These are phyloP conservation scores for Helenozyma baotianmanensis DNA, from an alignment of 805 yeast genomes.

Conservation along the genomic window DNA sequence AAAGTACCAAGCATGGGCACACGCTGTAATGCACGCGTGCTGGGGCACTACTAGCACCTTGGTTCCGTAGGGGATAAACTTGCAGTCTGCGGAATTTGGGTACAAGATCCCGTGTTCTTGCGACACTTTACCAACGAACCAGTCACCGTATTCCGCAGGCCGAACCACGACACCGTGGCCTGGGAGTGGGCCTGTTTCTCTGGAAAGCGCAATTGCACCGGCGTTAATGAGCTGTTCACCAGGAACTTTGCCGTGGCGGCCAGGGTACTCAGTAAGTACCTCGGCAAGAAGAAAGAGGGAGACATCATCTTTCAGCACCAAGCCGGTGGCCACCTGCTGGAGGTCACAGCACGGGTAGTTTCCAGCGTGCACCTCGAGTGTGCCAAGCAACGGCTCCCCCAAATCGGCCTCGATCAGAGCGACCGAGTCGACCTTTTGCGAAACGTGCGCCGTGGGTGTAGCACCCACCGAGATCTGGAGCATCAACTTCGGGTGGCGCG, in stretches of 20 bases:
- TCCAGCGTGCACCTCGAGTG: constrained; percentile 75
- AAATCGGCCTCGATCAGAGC: constrained; percentile 17
- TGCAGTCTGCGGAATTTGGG: constrained; percentile 32
- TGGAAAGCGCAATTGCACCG: constrained; percentile 65
- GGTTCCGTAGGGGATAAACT: constrained; percentile 50
- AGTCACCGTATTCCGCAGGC: constrained; percentile 43
- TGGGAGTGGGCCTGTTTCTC: constrained; percentile 57
- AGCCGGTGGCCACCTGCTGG: constrained; percentile 71
- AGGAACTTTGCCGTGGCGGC: constrained; percentile 44
- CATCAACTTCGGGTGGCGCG: constrained; percentile 30
- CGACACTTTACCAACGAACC: constrained; percentile 65
- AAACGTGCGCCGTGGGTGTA: constrained; percentile 72
- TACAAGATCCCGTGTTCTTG: constrained; percentile 77
- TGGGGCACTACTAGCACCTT: constrained; percentile 58
- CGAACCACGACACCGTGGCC: constrained; percentile 53
- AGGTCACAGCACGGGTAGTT: constrained; percentile 69
- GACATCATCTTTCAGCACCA: constrained; percentile 21
- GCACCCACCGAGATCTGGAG: constrained; percentile 71
- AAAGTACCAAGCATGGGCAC: constrained; percentile 54
- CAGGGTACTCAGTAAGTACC: constrained; percentile 49
- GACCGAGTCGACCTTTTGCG: constrained; percentile 24
- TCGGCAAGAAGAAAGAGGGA: constrained; percentile 18
- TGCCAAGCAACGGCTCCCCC: constrained; percentile 29
- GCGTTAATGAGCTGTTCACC: constrained; percentile 67
- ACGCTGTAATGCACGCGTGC: constrained; percentile 70